These are phyloP conservation scores for Phytophthora gonapodyides DNA, from an alignment of 352 stramenopile genomes.

Conservation along the genomic window DNA sequence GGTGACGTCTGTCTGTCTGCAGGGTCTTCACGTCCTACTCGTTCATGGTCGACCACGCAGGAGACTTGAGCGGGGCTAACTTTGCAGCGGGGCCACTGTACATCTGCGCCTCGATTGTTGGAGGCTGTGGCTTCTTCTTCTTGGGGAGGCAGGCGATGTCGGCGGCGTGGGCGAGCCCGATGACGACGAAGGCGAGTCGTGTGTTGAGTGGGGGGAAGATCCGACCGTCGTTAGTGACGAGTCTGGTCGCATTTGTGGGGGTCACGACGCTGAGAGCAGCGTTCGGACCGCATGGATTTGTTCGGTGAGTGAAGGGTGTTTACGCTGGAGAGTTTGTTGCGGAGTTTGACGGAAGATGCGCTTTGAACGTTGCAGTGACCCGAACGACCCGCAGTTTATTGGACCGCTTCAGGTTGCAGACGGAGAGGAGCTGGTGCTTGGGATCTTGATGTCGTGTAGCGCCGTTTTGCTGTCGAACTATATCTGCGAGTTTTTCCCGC, in stretches of 20 bases:
- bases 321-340: background rate
- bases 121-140: conserved; percentile 60
- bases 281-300: conserved; percentile 64
- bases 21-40: conserved; percentile 90
- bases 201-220: conserved; percentile 27
- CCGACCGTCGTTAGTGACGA: conserved; percentile 38
- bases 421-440: conserved; percentile 66
- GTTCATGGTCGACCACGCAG: conserved; percentile 88
- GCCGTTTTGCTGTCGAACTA: conserved; percentile 60
- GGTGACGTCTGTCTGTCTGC: conserved; percentile 2
- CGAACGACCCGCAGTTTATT: conserved; percentile 81
- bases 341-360: background rate
- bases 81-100: conserved; percentile 60
- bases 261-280: conserved; percentile 47
- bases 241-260: conserved; percentile 41
- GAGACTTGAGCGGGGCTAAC: conserved; percentile 58
- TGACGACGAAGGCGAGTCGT: conserved; percentile 15
- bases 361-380: conserved; percentile 50
- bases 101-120: conserved; percentile 55
- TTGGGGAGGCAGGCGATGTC: conserved; percentile 45
- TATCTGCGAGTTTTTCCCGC: conserved; percentile 39
- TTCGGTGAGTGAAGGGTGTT: conserved; percentile 41
- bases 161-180: conserved; percentile 16
- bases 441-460: conserved; percentile 78
- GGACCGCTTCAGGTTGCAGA: conserved; percentile 62